phyloP scores from a whole-genome alignment of 1,284 basidiomycete genomes.

The Tranzscheliella williamsii region DNA sequence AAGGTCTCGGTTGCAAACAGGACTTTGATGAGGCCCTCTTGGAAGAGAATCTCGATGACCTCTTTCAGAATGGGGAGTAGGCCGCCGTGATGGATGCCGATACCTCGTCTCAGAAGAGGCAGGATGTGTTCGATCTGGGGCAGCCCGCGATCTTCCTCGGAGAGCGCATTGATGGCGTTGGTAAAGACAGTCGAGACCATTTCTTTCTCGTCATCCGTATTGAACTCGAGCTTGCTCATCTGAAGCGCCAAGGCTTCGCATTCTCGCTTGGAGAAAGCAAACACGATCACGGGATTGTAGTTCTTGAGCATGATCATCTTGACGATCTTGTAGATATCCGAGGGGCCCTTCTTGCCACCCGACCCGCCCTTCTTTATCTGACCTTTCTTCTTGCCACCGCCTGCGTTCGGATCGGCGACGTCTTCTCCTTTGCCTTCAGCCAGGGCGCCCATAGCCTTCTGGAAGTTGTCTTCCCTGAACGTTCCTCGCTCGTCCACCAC shows the following conservation, averaged over 20 bases:
- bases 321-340: slow-evolving; percentile 97
- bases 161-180: slow-evolving; percentile 88
- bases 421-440: slow-evolving; percentile 80
- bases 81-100: slow-evolving; percentile 98
- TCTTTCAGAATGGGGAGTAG: slow-evolving; percentile 97
- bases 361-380: slow-evolving; percentile 82
- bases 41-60: slow-evolving; percentile 98
- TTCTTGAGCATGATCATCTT: slow-evolving; percentile 99
- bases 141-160: slow-evolving; percentile 82
- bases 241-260: slow-evolving; percentile 90
- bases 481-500: slow-evolving; percentile 97
- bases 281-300: slow-evolving; percentile 97
- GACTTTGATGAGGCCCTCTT: slow-evolving; percentile 98
- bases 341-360: slow-evolving; percentile 94
- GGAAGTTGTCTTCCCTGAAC: slow-evolving; percentile 96
- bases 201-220: slow-evolving; percentile 87
- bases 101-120: slow-evolving; percentile 90
- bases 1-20: slow-evolving; percentile 99
- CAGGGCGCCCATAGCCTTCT: slow-evolving; percentile 93
- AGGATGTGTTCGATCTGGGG: slow-evolving; percentile 93
- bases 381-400: slow-evolving; percentile 70
- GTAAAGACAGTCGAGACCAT: slow-evolving; percentile 87
- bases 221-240: slow-evolving; percentile 95
- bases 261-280: slow-evolving; percentile 97
- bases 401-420: slow-evolving; percentile 77